These are phyloP conservation scores for Hypoxylon fragiforme DNA, from an alignment of 495 filamentous ascomycete genomes.

Conservation along the genomic window DNA sequence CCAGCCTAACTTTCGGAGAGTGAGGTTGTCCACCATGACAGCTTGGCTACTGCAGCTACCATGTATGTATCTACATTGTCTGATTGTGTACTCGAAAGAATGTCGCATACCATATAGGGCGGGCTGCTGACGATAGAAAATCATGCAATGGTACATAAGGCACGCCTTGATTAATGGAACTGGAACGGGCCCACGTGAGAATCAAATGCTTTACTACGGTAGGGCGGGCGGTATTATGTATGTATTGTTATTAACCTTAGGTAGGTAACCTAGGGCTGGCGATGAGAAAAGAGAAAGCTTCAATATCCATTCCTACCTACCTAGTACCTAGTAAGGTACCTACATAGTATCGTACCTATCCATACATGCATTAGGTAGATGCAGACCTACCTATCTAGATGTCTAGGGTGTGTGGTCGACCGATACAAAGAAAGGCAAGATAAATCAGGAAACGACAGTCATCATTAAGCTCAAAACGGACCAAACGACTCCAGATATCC, in stretches of 20 bases:
- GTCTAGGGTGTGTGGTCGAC: too few relatives aligned
- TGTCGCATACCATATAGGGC: constrained; percentile 15
- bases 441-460: constrained; percentile 17
- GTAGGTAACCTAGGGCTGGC: too few relatives aligned
- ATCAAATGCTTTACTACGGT: constrained; percentile 13
- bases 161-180: constrained; percentile 5
- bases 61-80: too few relatives aligned
- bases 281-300: constrained; percentile 4
- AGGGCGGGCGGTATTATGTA: too few relatives aligned
- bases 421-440: too few relatives aligned
- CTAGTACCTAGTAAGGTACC: too few relatives aligned
- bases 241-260: too few relatives aligned
- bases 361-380: too few relatives aligned
- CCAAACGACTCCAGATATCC: constrained; percentile 14
- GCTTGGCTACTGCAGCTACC: not conserved
- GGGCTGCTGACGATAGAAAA: constrained; percentile 8
- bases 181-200: constrained; percentile 30
- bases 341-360: too few relatives aligned
- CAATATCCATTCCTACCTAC: too few relatives aligned
- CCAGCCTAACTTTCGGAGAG: not conserved
- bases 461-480: constrained; percentile 10
- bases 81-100: not conserved
- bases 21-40: not conserved
- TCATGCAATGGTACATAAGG: constrained; percentile 23
- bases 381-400: too few relatives aligned